Percentiles rank a stretch among this genome's conserved stretches.
Conservation (phyloP, 495 filamentous ascomycete genomes). For the Chaetomium tenue region DNA sequence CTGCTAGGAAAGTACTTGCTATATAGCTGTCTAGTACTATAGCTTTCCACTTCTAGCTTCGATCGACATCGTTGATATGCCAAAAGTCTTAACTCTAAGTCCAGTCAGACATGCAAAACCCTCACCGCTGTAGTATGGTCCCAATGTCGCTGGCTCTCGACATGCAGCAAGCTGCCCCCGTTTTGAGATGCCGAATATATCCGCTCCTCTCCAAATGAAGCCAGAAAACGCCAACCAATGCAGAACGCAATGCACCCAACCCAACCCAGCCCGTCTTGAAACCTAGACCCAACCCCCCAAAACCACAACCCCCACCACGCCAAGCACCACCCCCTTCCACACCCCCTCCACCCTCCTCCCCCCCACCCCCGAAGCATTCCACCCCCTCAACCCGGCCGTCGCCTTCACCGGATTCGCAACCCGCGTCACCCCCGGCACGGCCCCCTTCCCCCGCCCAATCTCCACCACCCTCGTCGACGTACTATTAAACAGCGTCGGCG, state of each 20-base stretch:
- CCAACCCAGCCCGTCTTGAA: not conserved
- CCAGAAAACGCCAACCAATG: no score
- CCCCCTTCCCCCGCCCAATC: constrained; percentile 62
- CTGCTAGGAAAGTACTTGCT: no score
- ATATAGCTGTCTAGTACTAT: no score
- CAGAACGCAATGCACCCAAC: not conserved
- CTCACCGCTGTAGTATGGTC: no score
- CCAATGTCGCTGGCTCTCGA: no score
- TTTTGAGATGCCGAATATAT: no score
- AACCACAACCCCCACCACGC: constrained; percentile 1
- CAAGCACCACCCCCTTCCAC: not conserved
- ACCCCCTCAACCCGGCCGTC: constrained; percentile 38
- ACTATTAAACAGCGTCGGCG: constrained; percentile 79
- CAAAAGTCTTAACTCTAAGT: no score
- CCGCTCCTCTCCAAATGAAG: no score
- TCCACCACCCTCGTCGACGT: constrained; percentile 64
- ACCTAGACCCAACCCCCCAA: not conserved
- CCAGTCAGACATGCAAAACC: no score
- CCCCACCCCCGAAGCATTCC: constrained; percentile 2
- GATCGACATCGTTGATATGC: no score
- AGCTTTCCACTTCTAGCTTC: no score
- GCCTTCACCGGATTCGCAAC: constrained; percentile 65
- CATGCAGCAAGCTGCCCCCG: no score
- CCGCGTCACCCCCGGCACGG: constrained; percentile 68
- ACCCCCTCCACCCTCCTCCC: not conserved